Base-by-base conservation (phyloP, 1,139 yeast genomes). In the Zhuliangozyma parablackwelliae region DNA sequence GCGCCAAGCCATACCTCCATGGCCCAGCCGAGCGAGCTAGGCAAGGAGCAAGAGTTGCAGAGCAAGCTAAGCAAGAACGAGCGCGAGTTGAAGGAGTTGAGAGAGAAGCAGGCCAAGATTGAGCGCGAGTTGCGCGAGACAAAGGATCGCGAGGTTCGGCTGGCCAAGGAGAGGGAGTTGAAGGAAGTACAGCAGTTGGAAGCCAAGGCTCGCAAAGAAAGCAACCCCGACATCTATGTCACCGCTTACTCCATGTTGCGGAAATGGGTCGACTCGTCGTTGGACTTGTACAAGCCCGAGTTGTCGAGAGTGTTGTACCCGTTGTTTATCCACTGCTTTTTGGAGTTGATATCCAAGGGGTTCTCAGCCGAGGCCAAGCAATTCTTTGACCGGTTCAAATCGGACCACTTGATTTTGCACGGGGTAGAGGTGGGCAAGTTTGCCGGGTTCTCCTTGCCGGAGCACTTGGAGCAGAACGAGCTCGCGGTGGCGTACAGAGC, bases 231-330 rank as follows among this genome's bases (percentile, higher is more conserved):
- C 33, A 73, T 78, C 39, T 89, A 85, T 57, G 68, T 73, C 23
- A 75, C 88, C 32, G 96, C 96, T 0, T 94, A 89, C 59, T 69
- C 82, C 16, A 73, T 87, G 57, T 73, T 90, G 45, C 76, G 87
- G 45, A 81, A 81, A 42, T 94, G 97, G 97, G 87, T 87, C 27
- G 96, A 89, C 48, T 76, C 89, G 24, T 89, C 97, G 0, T 71
- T 92, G 51, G 98, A 92, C 57, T 74, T 92, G 62, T 92, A 94
- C 61, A 85, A 84, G 58, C 92, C 95, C 10, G 97, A 92, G 58
- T 70, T 92, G 44, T 75, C 85, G 38, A 76, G 95, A 46, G 75
- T 90, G 29, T 67, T 92, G 48, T 92, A 84, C 57, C 99, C 99
- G 2, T 73, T 92, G 25, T 92, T 90, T 61, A 84, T 92, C 34